These are phyloP conservation scores for Tylopilus rubrobrunneus DNA, from an alignment of 768 basidiomycete species.

Conservation along the genomic window DNA sequence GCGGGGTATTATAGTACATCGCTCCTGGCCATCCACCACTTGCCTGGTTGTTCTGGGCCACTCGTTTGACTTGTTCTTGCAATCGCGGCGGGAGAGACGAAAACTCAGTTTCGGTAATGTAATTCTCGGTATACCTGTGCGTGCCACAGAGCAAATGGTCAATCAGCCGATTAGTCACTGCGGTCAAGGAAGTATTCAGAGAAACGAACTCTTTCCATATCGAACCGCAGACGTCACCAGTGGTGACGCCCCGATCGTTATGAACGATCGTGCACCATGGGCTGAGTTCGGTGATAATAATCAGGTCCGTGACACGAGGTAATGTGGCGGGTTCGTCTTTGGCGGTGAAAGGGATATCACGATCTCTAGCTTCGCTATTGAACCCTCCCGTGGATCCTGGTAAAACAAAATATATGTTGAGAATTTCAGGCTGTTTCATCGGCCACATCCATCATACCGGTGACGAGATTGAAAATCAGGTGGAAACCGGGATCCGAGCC, in stretches of 20 bases:
- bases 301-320: constrained; percentile 58
- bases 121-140: constrained; percentile 62
- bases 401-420: neutral
- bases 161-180: constrained; percentile 5
- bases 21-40: constrained; percentile 32
- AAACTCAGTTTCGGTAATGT: constrained; percentile 66
- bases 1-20: constrained; percentile 45
- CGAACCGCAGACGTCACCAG: constrained; percentile 67
- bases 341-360: constrained; percentile 49
- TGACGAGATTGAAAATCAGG: constrained; percentile 68
- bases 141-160: constrained; percentile 7
- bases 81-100: constrained; percentile 53
- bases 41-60: constrained; percentile 40
- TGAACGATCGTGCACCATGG: constrained; percentile 80
- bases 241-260: constrained; percentile 71
- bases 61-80: constrained; percentile 70
- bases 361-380: constrained; percentile 55
- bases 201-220: constrained; percentile 71
- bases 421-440: neutral
- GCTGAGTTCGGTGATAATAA: constrained; percentile 54
- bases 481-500: constrained; percentile 47
- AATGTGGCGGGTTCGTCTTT: constrained; percentile 67
- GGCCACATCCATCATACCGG: constrained; percentile 40
- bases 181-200: neutral
- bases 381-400: constrained; percentile 60